phyloP scores from a whole-genome alignment of 2,329 filamentous ascomycete genomes.

The Graphilbum fragrans region DNA sequence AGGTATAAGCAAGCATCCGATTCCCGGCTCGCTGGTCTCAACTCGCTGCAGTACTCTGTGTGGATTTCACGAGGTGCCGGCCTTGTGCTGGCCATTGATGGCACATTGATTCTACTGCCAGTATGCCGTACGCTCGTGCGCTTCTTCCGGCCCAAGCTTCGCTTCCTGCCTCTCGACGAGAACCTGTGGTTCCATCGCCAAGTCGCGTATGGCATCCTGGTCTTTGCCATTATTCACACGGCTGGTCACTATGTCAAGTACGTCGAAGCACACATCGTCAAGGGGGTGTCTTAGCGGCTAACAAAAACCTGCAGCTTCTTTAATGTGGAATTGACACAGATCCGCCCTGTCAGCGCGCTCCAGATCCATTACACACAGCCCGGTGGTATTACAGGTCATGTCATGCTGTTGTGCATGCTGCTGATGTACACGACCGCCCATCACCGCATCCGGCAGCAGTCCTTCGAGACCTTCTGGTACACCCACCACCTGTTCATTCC shows the following conservation, averaged over 20 bases:
- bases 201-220: constrained; percentile 74
- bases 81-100: constrained; percentile 72
- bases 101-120: constrained; percentile 77
- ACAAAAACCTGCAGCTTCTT: constrained; percentile 59
- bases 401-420: constrained; percentile 99
- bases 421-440: constrained; percentile 97
- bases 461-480: constrained; percentile 98
- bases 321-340: constrained; percentile 79
- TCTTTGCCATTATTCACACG: constrained; percentile 72
- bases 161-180: constrained; percentile 88
- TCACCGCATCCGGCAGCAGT: constrained; percentile 86
- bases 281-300: too few relatives aligned
- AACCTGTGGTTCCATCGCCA: constrained; percentile 96
- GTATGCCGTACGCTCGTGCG: constrained; percentile 89
- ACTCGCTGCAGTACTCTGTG: constrained; percentile 74
- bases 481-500: constrained; percentile 98
- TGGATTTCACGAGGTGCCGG: constrained; percentile 95
- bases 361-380: constrained; percentile 86
- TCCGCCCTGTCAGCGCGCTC: constrained; percentile 68
- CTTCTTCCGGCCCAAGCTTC: constrained; percentile 73
- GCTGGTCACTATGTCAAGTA: constrained; percentile 87
- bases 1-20: constrained; percentile 73
- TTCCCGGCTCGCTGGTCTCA: constrained; percentile 59
- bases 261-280: constrained; percentile 19
- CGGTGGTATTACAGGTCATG: constrained; percentile 86